Conservation (phyloP, 2,329 filamentous ascomycete species). For the Neofusicoccum sp. region DNA sequence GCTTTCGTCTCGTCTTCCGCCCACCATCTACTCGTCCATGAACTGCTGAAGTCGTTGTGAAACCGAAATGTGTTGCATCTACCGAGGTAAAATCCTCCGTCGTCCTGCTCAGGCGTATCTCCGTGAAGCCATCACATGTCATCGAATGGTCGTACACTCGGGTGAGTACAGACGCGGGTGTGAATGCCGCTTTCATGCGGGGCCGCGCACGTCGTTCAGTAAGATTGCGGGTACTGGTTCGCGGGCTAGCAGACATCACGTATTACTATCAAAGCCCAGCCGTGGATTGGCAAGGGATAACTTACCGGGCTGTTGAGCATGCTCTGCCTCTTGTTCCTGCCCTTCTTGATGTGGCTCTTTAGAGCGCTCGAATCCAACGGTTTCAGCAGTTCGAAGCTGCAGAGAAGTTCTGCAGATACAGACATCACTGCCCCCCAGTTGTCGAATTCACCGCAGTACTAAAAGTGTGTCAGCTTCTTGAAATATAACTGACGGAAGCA, state of each 20-base stretch:
- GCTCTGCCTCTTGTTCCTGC: conserved; percentile 87
- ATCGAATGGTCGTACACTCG: conserved; percentile 11
- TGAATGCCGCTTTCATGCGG: background rate
- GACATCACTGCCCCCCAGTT: conserved; percentile 99
- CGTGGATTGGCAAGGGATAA: background rate
- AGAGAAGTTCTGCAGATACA: conserved; percentile 86
- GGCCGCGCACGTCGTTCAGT: conserved; percentile 32
- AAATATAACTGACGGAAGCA: background rate
- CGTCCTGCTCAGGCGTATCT: conserved; percentile 2
- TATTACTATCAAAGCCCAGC: background rate
- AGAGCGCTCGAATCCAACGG: conserved; percentile 92
- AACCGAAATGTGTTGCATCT: conserved; percentile 1
- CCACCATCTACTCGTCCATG: conserved; percentile 5
- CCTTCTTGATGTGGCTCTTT: conserved; percentile 99
- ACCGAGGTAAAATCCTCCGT: conserved; percentile 5
- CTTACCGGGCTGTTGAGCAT: conserved; percentile 95
- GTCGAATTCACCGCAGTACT: conserved; percentile 99
- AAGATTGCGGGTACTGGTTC: conserved; percentile 52
- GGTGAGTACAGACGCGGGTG: background rate
- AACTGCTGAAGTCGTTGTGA: conserved; percentile 3
- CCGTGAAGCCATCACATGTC: conserved; percentile 11
- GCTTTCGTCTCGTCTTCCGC: background rate
- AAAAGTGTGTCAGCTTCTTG: conserved; percentile 22
- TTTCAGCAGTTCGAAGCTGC: conserved; percentile 95
- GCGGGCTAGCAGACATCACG: conserved; percentile 39